A percentile compares a stretch with the other conserved stretches of the same genome.
These are phyloP conservation scores for Xylaria nigripes DNA, from an alignment of 495 filamentous ascomycete genomes.

Conservation along the genomic window DNA sequence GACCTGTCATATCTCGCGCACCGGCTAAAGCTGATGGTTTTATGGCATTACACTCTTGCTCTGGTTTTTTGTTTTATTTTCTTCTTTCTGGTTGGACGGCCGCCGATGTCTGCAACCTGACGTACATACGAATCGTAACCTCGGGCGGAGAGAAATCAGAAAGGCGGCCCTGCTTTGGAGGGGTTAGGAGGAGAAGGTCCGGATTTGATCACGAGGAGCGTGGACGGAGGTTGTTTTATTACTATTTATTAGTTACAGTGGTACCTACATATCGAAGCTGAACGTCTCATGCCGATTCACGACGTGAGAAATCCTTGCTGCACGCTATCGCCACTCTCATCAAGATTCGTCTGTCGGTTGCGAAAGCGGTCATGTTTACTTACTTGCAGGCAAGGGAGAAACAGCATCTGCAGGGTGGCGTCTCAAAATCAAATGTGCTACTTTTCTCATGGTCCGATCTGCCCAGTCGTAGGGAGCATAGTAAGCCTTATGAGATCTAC, in stretches of 20 bases:
- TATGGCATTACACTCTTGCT: too few relatives aligned
- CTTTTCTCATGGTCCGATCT: constrained; percentile 10
- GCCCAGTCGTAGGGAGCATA: not conserved
- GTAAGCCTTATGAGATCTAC: constrained; percentile 8
- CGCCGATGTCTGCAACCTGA: not conserved
- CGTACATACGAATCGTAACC: not conserved
- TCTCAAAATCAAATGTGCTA: constrained; percentile 7
- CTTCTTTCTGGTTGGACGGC: not conserved
- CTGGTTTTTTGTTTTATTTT: too few relatives aligned
- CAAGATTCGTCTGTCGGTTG: not conserved
- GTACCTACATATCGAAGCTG: too few relatives aligned
- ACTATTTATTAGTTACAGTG: too few relatives aligned
- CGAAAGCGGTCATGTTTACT: not conserved
- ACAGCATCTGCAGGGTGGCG: constrained; percentile 5
- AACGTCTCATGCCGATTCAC: not conserved
- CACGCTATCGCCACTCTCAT: not conserved
- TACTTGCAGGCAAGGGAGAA: not conserved
- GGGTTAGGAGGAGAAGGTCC: not conserved
- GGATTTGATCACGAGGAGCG: not conserved
- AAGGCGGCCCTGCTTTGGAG: not conserved
- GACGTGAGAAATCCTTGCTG: not conserved
- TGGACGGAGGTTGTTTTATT: too few relatives aligned
- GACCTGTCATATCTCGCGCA: constrained; percentile 10
- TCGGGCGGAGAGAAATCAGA: not conserved
- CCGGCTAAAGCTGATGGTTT: constrained; percentile 1